These are phyloP conservation scores for Durusdinium trenchii DNA, from an alignment of 73 alveolate genomes.

Conservation along the genomic window DNA sequence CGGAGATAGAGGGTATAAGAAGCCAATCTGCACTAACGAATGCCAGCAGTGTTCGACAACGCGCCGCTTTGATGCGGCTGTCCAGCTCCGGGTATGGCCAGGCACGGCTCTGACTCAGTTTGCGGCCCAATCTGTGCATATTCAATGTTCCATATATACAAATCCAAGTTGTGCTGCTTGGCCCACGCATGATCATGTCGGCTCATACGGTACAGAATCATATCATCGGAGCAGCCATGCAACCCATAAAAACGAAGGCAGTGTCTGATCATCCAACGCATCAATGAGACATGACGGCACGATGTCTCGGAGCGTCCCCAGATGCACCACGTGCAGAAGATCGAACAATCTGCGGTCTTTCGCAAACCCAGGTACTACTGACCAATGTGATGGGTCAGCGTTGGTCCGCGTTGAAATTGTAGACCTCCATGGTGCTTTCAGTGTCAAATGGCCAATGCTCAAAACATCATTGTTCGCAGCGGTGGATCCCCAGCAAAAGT, in stretches of 20 bases:
- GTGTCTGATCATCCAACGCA: background rate
- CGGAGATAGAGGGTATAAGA: background rate
- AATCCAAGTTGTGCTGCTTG: background rate
- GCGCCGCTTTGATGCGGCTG: conserved; percentile 32
- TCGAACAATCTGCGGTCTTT: background rate
- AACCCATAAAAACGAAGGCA: background rate
- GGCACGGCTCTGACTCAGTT: background rate
- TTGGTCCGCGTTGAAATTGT: background rate
- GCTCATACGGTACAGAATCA: background rate
- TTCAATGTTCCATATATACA: conserved; percentile 10
- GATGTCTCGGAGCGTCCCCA: background rate
- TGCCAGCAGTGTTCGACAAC: background rate
- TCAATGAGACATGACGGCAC: background rate
- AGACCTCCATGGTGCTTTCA: background rate
- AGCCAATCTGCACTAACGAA: background rate
- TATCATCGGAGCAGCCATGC: background rate
- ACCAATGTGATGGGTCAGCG: conserved; percentile 15
- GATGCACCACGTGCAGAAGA: conserved; percentile 18
- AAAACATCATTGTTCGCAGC: background rate
- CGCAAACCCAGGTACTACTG: background rate
- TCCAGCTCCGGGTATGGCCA: conserved; percentile 58
- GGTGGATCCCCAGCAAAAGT: background rate
- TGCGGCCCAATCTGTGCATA: background rate
- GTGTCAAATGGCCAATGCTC: conserved; percentile 5
- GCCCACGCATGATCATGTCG: conserved; percentile 43